Conservation (phyloP, 208 protist species). For the Trypanosoma vivax region DNA sequence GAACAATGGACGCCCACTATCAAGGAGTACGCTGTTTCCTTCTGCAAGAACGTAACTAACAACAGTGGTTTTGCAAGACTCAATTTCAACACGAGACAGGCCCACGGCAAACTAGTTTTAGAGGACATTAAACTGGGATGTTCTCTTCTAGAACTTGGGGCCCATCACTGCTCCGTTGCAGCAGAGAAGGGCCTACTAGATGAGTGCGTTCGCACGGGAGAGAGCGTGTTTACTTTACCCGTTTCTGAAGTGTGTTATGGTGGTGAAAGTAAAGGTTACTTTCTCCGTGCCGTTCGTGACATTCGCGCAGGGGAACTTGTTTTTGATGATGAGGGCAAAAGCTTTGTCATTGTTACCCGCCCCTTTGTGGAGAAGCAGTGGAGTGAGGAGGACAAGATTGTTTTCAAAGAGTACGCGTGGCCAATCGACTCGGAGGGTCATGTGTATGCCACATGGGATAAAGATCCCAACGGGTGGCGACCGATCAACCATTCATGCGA, state of each 20-base stretch:
- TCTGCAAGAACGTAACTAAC: conserved; percentile 30
- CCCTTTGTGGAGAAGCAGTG: conserved; percentile 58
- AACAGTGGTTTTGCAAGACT: conserved; percentile 21
- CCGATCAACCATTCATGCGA: conserved; percentile 87
- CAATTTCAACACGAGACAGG: conserved; percentile 7
- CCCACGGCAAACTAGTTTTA: conserved; percentile 8
- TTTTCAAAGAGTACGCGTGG: conserved; percentile 87
- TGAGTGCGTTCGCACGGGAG: conserved; percentile 9
- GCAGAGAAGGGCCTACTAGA: conserved; percentile 4
- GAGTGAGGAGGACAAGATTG: conserved; percentile 32
- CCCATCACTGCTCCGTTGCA: neutral
- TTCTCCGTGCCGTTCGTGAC: conserved; percentile 41
- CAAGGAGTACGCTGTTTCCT: conserved; percentile 11
- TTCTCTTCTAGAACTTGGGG: conserved; percentile 6
- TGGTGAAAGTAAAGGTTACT: conserved; percentile 41
- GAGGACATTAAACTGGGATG: conserved; percentile 16
- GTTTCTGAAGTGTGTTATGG: conserved; percentile 11
- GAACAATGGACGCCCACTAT: conserved; percentile 9
- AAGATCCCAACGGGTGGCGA: conserved; percentile 61
- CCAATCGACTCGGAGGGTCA: conserved; percentile 77
- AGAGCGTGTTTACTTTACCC: neutral
- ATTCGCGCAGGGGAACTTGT: conserved; percentile 52
- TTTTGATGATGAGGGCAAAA: conserved; percentile 73
- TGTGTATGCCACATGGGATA: conserved; percentile 83
- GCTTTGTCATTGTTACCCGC: conserved; percentile 63